Evolutionary conservation across 108 stramenopile species (phyloP).

Genomic region (Skeletonema menzelii): DNA sequence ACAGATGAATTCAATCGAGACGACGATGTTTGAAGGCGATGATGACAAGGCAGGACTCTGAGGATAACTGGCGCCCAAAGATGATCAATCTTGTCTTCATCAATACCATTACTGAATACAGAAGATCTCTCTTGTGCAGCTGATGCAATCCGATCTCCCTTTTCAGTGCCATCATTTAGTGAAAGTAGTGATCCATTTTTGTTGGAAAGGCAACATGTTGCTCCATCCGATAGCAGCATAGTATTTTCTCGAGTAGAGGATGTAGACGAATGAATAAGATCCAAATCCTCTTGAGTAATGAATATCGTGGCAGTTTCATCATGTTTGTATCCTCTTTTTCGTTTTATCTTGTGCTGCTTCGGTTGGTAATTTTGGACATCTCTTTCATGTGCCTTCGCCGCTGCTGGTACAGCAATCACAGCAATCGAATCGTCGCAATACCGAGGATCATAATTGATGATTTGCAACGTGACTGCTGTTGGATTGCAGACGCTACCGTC

Average conservation of each 20-base stretch:
- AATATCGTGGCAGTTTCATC: neutral
- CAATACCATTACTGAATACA: neutral
- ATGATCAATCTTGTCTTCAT: neutral
- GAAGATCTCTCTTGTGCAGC: neutral
- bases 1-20: neutral
- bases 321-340: neutral
- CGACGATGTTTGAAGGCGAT: neutral
- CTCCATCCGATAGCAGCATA: neutral
- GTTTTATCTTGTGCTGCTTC: neutral
- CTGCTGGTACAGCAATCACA: neutral
- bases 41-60: neutral
- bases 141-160: neutral
- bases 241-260: neutral
- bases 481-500: neutral
- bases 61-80: neutral
- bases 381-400: neutral
- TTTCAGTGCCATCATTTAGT: no score
- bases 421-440: neutral
- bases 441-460: neutral
- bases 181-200: neutral
- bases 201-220: neutral
- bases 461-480: neutral
- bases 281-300: neutral
- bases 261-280: neutral
- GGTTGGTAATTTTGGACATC: neutral